Base-by-base conservation (phyloP, 257 asterid genomes). In the Echium plantagineum region DNA sequence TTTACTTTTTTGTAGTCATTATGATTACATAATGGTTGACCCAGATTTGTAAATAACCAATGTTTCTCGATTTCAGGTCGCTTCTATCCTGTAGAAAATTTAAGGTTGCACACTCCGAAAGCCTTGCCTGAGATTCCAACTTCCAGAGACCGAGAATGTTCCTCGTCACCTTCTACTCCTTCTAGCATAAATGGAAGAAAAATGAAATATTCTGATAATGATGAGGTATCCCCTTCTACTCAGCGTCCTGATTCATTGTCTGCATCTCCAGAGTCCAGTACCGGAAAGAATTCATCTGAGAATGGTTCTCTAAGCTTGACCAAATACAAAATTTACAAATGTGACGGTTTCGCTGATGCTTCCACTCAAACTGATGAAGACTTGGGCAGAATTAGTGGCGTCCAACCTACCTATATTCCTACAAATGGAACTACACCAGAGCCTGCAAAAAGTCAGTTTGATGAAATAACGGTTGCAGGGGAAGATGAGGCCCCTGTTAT, bases 331-430 rank as follows among this genome's bases (percentile, higher is more conserved):
- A 77, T 85, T 57, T 84, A 85, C 90, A 83, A 85, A 64, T 78
- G 59, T 22, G 85, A 80, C 16, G 80, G 96, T 16, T 80, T 80
- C 22, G 84, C 99, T 35, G 94, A 93, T 79, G 99, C 97, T 63
- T 80, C 96, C 26, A 93, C 97, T 55, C 99, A 93, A 76, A 93
- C 99, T 0, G 97, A 93, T 56, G 97, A 84, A 62, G 81, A 73
- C 55, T 58, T 74, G 54, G 66, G 62, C 69, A 69, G 64, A 62
- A 69, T 66, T 49, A 61, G 61, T 46, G 66, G 46, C 70, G 63
- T 74, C 60, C 83, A 65, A 46, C 81, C 74, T 57, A 76, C 86
- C 56, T 85, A 87, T 19, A 21, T 53, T 18, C 7, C 16, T 21
- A 53, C 15, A 7, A 17, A 53, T 53, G 57, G 15, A n/a, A 10